phyloP scores from a whole-genome alignment of 768 basidiomycete genomes.

The Rhodosporidiobolus sp. region DNA sequence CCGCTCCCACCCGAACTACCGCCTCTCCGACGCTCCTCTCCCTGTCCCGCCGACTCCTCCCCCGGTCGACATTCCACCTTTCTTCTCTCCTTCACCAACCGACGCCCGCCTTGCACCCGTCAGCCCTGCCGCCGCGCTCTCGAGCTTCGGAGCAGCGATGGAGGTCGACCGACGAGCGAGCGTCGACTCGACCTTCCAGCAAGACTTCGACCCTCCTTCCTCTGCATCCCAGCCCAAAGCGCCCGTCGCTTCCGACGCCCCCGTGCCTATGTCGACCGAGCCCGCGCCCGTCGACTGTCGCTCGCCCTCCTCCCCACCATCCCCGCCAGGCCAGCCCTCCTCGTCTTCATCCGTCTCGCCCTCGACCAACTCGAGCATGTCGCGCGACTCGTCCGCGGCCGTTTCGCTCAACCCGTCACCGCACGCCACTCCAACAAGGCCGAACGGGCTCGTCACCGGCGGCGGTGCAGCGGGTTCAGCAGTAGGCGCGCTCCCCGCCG shows the following conservation, averaged over 20 bases:
- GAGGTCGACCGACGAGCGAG: neutral
- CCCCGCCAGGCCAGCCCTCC: neutral
- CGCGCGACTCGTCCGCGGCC: neutral
- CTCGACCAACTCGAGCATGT: neutral
- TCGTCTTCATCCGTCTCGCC: neutral
- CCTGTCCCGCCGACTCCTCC: slow-evolving; percentile 6
- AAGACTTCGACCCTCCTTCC: no score
- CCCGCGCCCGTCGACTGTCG: neutral
- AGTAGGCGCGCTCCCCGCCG: no score
- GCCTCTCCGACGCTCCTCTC: slow-evolving; percentile 14
- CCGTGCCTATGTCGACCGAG: neutral
- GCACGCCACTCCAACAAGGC: neutral
- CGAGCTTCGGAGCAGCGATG: neutral
- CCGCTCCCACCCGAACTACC: slow-evolving; percentile 32
- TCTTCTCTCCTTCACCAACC: neutral
- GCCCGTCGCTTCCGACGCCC: neutral
- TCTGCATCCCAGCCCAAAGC: neutral
- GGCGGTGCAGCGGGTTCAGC: no score
- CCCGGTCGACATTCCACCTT: neutral
- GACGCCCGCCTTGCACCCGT: neutral
- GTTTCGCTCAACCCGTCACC: neutral
- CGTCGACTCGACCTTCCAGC: no score
- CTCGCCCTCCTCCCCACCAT: neutral
- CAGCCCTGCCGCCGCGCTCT: neutral
- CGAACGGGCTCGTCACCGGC: neutral